Evolutionary conservation across 768 basidiomycete genomes (phyloP).

Genomic region (Boletus tylopilopsis): DNA sequence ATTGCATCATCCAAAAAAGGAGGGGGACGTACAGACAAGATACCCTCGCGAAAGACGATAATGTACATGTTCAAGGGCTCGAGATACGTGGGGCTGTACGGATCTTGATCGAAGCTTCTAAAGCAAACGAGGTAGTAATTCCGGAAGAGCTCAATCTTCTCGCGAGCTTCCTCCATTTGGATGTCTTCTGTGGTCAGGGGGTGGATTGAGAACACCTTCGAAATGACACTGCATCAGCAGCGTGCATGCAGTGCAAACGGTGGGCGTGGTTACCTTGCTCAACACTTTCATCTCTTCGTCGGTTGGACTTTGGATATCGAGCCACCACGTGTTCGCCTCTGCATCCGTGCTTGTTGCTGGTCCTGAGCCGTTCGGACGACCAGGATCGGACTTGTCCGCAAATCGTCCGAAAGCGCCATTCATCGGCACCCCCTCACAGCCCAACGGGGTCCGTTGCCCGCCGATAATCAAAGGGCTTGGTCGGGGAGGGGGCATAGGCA

Average conservation of each 20-base stretch:
- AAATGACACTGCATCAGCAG: conserved; percentile 4
- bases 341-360: conserved; percentile 34
- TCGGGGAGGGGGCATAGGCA: conserved; percentile 6
- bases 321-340: conserved; percentile 92
- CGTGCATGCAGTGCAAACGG: background rate
- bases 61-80: conserved; percentile 99
- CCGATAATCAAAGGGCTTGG: background rate
- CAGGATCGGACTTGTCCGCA: conserved; percentile 18
- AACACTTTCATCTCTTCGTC: conserved; percentile 99
- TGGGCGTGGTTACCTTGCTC: conserved; percentile 60
- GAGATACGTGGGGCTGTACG: conserved; percentile 93
- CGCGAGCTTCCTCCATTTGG: conserved; percentile 98
- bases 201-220: conserved; percentile 92
- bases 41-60: conserved; percentile 97
- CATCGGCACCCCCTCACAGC: background rate
- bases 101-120: conserved; percentile 98
- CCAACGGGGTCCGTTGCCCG: conserved; percentile 9
- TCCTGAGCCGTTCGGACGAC: conserved; percentile 23
- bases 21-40: conserved; percentile 67
- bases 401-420: conserved; percentile 16
- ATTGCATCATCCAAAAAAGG: background rate
- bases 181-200: conserved; percentile 99
- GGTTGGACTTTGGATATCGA: conserved; percentile 89
- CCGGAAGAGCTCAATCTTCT: conserved; percentile 98
- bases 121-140: conserved; percentile 99